phyloP scores from a whole-genome alignment of 306 rosid species.

The Cucumis sativus region DNA sequence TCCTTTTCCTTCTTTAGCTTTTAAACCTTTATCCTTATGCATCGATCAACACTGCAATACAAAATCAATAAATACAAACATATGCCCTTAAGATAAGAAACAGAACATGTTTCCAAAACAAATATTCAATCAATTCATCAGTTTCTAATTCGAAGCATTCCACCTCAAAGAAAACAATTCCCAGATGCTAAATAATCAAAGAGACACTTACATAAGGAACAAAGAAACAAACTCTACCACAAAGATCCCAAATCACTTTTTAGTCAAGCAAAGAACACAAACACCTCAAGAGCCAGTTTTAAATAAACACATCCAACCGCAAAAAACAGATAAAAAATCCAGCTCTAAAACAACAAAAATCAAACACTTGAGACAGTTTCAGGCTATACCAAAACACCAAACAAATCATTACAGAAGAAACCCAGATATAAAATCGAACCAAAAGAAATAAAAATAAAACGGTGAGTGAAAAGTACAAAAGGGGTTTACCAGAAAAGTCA shows the following conservation, averaged over 20 bases:
- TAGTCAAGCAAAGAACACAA: background rate
- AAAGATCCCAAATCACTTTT: background rate
- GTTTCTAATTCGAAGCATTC: background rate
- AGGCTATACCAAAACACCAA: background rate
- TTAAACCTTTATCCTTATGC: slow-evolving; percentile 10
- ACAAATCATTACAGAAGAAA: background rate
- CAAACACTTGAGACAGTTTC: background rate
- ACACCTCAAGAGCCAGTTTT: background rate
- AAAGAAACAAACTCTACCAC: background rate
- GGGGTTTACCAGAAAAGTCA: slow-evolving; percentile 18
- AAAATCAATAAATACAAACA: background rate
- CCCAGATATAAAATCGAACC: background rate
- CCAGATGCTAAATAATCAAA: background rate
- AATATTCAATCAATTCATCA: background rate
- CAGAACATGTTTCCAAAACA: background rate
- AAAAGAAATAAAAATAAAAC: background rate
- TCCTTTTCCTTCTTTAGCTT: slow-evolving; percentile 2
- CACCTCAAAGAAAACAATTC: slow-evolving; percentile 8
- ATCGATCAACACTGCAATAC: slow-evolving; percentile 10
- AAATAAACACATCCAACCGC: background rate
- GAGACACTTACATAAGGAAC: background rate
- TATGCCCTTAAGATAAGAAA: background rate
- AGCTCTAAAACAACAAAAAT: background rate
- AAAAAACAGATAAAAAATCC: background rate
- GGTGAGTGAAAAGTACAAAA: background rate